Base-by-base conservation (phyloP, 129 eudicot species). In the Flaveria ramosissima region DNA sequence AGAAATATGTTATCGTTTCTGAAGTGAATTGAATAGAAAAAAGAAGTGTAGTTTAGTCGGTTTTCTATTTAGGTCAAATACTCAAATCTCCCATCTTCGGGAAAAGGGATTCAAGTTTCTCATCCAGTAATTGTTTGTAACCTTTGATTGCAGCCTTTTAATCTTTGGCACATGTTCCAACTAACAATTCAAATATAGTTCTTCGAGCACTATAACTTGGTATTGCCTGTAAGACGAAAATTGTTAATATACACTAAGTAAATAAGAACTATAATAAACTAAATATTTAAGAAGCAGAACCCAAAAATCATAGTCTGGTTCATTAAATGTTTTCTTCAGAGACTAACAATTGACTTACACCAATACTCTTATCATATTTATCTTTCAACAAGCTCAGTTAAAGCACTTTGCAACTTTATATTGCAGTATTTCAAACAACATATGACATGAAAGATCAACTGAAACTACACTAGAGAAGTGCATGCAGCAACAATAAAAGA, bases 91-190 rank as follows among this genome's bases (percentile, higher is more conserved):
- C 7, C 7, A 36, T 36, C 41, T 36, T 7, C 41, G 1, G 41
- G 41, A 36, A 36, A 36, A 36, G 41, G 41, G 7, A 5, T 5
- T 36, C 41, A 36, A 36, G 8, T 36, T 36, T 36, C 86, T 95
- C 99, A 52, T 95, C 99, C 68, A 91, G 80, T 62, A 95, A 85
- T 81, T 89, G 93, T 89, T 82, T 95, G 88, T 89, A 95, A 43
- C 92, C 96, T 80, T 89, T 96, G 4, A 88, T 77, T 60, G 97
- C 92, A 77, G 97, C 99, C 83, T 86, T 95, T 43, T 91, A 97
- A 78, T 91, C 99, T 84, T 95, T 97, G 51, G 99, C 99, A 53
- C 97, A 92, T 75, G 97, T 3, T 23, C 26, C 1, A 23, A 95
- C 97, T 82, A 86, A 95, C 64, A 86, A 97, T 60, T 95, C 99